These are phyloP conservation scores for Jacaranda mimosifolia DNA, from an alignment of 257 asterid species.

Conservation along the genomic window DNA sequence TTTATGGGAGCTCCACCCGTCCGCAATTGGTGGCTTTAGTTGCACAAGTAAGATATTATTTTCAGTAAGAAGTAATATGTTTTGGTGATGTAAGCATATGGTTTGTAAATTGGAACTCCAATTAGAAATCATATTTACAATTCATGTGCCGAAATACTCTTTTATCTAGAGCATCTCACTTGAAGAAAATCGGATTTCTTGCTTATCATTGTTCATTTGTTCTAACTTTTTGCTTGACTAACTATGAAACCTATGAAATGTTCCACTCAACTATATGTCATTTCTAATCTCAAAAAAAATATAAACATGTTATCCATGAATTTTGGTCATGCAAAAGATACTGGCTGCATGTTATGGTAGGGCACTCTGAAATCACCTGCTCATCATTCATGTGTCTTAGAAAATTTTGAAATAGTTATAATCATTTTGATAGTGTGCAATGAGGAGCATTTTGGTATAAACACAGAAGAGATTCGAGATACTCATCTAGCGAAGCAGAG, in stretches of 20 bases:
- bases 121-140: conserved; percentile 10
- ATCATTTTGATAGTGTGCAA: conserved; percentile 5
- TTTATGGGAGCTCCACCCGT: conserved; percentile 72
- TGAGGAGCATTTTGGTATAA: conserved; percentile 2
- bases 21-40: conserved; percentile 94
- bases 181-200: conserved; percentile 15
- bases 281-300: conserved; percentile 6
- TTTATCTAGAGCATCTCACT: too few species aligned
- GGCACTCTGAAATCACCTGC: conserved; percentile 11
- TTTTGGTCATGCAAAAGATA: conserved; percentile 23
- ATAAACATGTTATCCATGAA: background rate
- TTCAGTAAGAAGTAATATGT: conserved; percentile 29
- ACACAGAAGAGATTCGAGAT: conserved; percentile 4
- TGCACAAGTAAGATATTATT: conserved; percentile 77
- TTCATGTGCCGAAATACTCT: too few species aligned
- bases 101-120: conserved; percentile 27
- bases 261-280: too few species aligned
- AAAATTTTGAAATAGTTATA: background rate
- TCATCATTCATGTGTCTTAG: background rate
- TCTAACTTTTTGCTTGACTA: too few species aligned
- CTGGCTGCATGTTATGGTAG: background rate
- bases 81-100: conserved; percentile 11
- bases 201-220: background rate
- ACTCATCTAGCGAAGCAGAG: background rate
- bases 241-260: too few species aligned